These are phyloP conservation scores for Biscutella laevigata DNA, from an alignment of 441 rosid genomes.

Conservation along the genomic window DNA sequence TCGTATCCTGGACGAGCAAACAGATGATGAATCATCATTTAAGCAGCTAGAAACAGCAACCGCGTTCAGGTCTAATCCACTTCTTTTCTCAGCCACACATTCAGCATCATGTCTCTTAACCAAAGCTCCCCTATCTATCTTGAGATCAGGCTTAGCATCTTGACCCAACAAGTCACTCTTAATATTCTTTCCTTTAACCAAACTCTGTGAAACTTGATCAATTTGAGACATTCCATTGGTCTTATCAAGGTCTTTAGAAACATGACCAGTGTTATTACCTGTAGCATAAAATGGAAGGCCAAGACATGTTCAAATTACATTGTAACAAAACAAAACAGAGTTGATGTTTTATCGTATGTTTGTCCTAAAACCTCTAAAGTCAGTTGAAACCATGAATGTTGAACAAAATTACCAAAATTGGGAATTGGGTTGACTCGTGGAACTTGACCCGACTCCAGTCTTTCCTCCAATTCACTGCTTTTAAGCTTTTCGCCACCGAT, in stretches of 20 bases:
- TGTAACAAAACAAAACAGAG: neutral
- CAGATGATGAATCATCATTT: conserved; percentile 33
- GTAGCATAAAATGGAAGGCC: conserved; percentile 17
- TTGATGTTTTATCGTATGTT: neutral
- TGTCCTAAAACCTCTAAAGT: neutral
- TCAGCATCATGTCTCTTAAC: conserved; percentile 23
- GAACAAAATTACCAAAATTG: conserved; percentile 7
- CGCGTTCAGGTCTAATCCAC: conserved; percentile 45
- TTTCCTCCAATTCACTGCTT: conserved; percentile 34
- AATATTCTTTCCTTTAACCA: conserved; percentile 9
- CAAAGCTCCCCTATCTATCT: conserved; percentile 25
- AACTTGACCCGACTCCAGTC: conserved; percentile 30
- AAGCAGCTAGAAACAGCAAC: conserved; percentile 48
- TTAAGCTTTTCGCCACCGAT: conserved; percentile 22
- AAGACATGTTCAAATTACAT: conserved; percentile 2
- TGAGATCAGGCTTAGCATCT: conserved; percentile 35
- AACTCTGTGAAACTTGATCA: conserved; percentile 7
- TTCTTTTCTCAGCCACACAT: conserved; percentile 27
- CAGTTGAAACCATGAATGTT: conserved; percentile 5
- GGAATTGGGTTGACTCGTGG: conserved; percentile 35
- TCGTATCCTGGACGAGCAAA: conserved; percentile 26
- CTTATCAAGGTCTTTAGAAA: conserved; percentile 22
- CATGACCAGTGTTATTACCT: conserved; percentile 27
- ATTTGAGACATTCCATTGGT: conserved; percentile 34
- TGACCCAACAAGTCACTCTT: conserved; percentile 13